Base-by-base conservation (phyloP, 352 stramenopile genomes). In the Pythium myriotylum region DNA sequence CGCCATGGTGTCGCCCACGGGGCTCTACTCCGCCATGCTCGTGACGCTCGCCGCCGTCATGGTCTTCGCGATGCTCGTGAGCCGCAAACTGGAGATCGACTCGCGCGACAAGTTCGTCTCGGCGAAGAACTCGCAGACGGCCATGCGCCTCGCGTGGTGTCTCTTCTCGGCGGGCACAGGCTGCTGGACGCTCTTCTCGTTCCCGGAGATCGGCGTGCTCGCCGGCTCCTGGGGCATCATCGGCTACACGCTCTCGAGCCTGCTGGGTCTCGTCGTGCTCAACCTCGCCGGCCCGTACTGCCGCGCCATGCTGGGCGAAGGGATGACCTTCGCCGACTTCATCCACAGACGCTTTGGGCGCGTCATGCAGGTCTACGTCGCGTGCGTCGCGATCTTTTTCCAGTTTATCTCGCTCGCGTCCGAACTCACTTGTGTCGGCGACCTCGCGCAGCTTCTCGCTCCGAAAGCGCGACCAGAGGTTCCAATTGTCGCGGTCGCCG, bases 401-500 rank as follows among this genome's bases (percentile, higher is more conserved):
- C 83, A 92, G 69, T 88, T 92, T 53, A 88, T 92, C 67, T 90
- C 75, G 27, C 60, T 92, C 13, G 76, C 73, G 1, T 87, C 78
- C 1, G 83, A 92, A 62, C 68, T 88, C 50, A 90, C 83, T 26
- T 78, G 54, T 8, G 83, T 89, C 29, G 83, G 77, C 0, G 32
- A 72, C 17, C 62, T 92, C 22, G 79, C 75, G 10, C 52, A 43
- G 14, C 81, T 86, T 50, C 54, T 89, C 32, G 79, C 78, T 6
- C 78, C 78, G 0, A 65, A 71, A 23, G 70, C 79, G 0, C 39
- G 82, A 49, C 64, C 79, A 33, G 59, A 85, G 14, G 68, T 89
- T 26, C 67, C 80, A 32, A 86, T 90, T 47, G 46, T 86, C 23
- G 68, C 63, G 16, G 73, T 92, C 12, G 73, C 72, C 2, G 64